Base-by-base conservation (phyloP, 305 asterid species). In the Rubia balearica region DNA sequence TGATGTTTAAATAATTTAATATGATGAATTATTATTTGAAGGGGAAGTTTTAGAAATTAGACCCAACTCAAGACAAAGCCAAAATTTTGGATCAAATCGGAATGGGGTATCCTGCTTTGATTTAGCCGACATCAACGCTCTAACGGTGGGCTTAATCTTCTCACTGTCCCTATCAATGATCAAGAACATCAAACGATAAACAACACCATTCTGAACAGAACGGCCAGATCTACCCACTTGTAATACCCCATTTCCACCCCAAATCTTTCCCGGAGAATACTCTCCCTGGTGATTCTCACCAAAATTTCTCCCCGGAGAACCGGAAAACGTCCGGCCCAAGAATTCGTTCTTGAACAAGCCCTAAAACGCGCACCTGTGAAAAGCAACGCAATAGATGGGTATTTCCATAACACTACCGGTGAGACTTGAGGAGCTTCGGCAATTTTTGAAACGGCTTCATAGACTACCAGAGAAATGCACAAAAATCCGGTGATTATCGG, bases 291-390 rank as follows among this genome's bases (percentile, higher is more conserved):
- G 16, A 76, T 51, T 5, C 22, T 41, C 9, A 10, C 10, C 21
- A 51, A 61, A 19, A 21, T 21, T 56, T 46, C 70, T n/a, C 0
- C 53, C 51, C 0, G 22, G 67, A 6, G 9, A 0, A 2, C 63
- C 55, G 0, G 70, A 38, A 59, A 80, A 76, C 0, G 10, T 7
- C 5, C 60, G 19, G 8, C 83, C 81, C 22, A 49, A 46, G 19
- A 80, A 76, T 4, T 76, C 81, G 30, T 76, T 80, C 81, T 80
- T 80, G 69, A 46, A 80, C 65, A 80, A 19, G 0, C 83, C 83
- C 56, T 80, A 81, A 51, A 30, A 80, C 4, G 78, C 81, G 46
- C 73, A 80, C 38, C 7, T 69, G 61, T 80, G 81, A 51, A 74
- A 76, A 7, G 83, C 61, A 67, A 80, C 21, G 59, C 76, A 61